phyloP scores from a whole-genome alignment of 176 grass and related monocot genomes.

The Puccinellia tenuiflora region DNA sequence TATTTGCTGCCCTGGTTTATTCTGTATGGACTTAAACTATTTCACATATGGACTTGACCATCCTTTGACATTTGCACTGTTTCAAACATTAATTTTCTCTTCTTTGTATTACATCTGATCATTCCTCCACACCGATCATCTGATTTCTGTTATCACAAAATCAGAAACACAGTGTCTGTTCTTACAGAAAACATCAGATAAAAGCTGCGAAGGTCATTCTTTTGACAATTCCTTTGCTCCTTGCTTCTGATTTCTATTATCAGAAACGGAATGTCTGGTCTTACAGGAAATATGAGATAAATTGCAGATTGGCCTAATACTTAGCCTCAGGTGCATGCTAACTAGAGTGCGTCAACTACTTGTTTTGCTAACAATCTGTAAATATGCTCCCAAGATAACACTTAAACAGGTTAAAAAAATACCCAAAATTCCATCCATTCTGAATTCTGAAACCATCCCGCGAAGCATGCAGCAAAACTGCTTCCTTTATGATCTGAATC shows the following conservation, averaged over 20 bases:
- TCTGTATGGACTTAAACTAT: background rate
- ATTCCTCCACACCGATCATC: background rate
- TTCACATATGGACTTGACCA: background rate
- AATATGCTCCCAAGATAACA: background rate
- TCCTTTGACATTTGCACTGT: slow-evolving; percentile 1
- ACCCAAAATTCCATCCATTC: background rate
- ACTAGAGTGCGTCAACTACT: background rate
- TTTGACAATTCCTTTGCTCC: background rate
- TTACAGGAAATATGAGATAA: background rate
- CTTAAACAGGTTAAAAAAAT: background rate
- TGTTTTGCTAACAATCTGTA: background rate
- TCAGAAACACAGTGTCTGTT: background rate
- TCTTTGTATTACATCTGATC: background rate
- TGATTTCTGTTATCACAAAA: background rate
- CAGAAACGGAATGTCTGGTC: background rate
- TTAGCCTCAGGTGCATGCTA: background rate
- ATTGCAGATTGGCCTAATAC: background rate
- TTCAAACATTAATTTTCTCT: background rate
- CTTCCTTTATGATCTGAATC: background rate
- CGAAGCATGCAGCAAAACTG: background rate
- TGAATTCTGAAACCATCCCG: background rate
- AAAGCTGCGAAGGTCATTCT: background rate
- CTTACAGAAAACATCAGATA: background rate
- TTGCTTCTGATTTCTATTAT: background rate
- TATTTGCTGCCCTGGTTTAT: background rate